A percentile compares a stretch with the other conserved stretches of the same genome.
Evolutionary conservation across 306 rosid genomes (phyloP).

Genomic region (Vachellia pachyceras): DNA sequence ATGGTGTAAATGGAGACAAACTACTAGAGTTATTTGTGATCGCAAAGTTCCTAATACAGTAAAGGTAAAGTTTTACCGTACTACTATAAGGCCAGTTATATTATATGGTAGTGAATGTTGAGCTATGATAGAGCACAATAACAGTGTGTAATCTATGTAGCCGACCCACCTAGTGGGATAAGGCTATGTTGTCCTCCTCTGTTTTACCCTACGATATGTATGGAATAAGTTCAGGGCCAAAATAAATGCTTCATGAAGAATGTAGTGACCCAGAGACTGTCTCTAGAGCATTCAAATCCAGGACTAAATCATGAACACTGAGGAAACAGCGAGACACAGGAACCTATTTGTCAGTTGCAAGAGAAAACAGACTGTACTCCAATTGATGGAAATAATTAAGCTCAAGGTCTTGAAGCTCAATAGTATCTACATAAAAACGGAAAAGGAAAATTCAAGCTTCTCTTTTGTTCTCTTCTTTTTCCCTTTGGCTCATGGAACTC

Average conservation of each 20-base stretch:
- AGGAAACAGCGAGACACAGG: slow-evolving; percentile 14
- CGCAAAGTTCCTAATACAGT: too few relatives aligned
- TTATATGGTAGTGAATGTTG: too few relatives aligned
- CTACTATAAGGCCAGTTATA: too few relatives aligned
- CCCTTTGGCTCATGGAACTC: slow-evolving; percentile 22
- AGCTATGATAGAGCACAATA: too few relatives aligned
- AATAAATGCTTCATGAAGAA: slow-evolving; percentile 6
- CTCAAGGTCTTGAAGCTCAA: not conserved
- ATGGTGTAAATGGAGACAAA: too few relatives aligned
- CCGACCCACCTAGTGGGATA: too few relatives aligned
- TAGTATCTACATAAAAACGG: not conserved
- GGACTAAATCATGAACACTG: slow-evolving; percentile 7
- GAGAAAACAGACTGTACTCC: slow-evolving; percentile 7
- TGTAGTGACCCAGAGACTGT: not conserved
- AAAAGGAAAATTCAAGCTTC: not conserved
- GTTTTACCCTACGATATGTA: not conserved
- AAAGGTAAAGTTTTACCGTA: too few relatives aligned
- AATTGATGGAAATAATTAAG: slow-evolving; percentile 15
- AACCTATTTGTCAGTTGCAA: slow-evolving; percentile 19
- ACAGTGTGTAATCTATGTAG: too few relatives aligned
- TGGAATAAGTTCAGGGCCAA: not conserved
- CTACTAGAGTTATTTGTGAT: too few relatives aligned
- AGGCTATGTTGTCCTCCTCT: not conserved
- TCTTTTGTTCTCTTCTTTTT: not conserved
- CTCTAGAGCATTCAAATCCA: not conserved